A percentile compares a stretch with the other conserved stretches of the same genome.
These are phyloP conservation scores for Verbascum thapsus DNA, from an alignment of 257 asterid genomes.

Conservation along the genomic window DNA sequence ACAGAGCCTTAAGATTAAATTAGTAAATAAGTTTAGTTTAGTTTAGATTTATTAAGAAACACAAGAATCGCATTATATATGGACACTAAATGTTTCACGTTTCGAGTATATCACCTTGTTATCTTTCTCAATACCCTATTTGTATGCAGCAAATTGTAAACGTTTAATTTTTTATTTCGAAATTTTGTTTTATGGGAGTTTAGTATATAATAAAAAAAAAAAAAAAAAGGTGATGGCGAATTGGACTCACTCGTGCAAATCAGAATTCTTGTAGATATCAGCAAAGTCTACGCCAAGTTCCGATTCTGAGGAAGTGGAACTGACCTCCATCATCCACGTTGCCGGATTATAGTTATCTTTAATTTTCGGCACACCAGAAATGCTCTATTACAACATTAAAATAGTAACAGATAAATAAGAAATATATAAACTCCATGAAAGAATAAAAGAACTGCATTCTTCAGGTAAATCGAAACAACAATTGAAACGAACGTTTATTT, in stretches of 20 bases:
- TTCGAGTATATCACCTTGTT: too few relatives aligned
- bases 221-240: neutral
- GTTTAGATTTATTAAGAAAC: too few relatives aligned
- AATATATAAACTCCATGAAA: neutral
- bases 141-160: too few relatives aligned
- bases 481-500: neutral
- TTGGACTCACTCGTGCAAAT: conserved; percentile 45
- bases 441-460: neutral
- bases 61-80: too few relatives aligned
- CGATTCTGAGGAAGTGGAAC: conserved; percentile 56
- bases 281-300: conserved; percentile 57
- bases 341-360: conserved; percentile 59
- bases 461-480: neutral
- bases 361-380: conserved; percentile 51
- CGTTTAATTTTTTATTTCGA: too few relatives aligned
- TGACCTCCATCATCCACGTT: conserved; percentile 69
- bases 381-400: conserved; percentile 31
- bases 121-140: too few relatives aligned
- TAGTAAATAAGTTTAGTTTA: too few relatives aligned
- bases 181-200: neutral
- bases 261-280: conserved; percentile 45
- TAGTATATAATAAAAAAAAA: neutral
- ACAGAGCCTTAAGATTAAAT: too few relatives aligned
- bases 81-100: too few relatives aligned
- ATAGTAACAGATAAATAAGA: neutral